phyloP scores from a whole-genome alignment of 2,329 filamentous ascomycete genomes.

The Proliferodiscus dingleyae region DNA sequence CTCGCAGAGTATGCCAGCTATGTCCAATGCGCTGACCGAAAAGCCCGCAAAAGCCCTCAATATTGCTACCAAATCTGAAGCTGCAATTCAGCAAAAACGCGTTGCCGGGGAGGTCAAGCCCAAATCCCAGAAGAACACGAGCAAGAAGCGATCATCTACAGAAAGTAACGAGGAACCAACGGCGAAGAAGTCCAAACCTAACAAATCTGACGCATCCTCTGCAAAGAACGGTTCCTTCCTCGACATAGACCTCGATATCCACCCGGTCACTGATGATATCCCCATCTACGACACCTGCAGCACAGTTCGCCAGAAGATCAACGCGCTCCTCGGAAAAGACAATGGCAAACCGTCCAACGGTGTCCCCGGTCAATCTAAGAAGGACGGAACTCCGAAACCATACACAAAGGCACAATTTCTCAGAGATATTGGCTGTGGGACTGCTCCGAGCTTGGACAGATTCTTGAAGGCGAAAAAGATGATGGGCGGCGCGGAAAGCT shows the following conservation, averaged over 20 bases:
- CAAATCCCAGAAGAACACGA: neutral
- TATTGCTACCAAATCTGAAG: neutral
- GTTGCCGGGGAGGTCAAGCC: neutral
- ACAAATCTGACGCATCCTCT: neutral
- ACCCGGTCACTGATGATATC: slow-evolving; percentile 1
- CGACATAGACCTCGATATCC: slow-evolving; percentile 5
- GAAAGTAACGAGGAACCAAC: neutral
- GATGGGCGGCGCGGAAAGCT: slow-evolving; percentile 16
- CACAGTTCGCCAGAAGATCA: slow-evolving; percentile 13
- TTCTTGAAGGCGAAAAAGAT: slow-evolving; percentile 14
- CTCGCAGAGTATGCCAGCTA: no score
- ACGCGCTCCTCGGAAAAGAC: slow-evolving; percentile 12
- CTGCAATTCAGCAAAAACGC: neutral
- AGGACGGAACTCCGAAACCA: slow-evolving; percentile 13
- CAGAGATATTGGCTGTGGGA: slow-evolving; percentile 4
- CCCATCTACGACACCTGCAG: slow-evolving; percentile 15
- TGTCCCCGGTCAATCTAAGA: slow-evolving; percentile 10
- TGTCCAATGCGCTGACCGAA: neutral
- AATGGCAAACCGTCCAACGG: slow-evolving; percentile 13
- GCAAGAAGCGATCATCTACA: neutral
- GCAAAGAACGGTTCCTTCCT: slow-evolving; percentile 9
- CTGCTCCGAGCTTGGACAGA: neutral
- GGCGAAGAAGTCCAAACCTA: neutral
- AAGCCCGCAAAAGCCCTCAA: neutral
- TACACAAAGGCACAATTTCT: slow-evolving; percentile 13